Conservation (phyloP, 1,139 yeast genomes). For the Scheffersomyces parashehatae region DNA sequence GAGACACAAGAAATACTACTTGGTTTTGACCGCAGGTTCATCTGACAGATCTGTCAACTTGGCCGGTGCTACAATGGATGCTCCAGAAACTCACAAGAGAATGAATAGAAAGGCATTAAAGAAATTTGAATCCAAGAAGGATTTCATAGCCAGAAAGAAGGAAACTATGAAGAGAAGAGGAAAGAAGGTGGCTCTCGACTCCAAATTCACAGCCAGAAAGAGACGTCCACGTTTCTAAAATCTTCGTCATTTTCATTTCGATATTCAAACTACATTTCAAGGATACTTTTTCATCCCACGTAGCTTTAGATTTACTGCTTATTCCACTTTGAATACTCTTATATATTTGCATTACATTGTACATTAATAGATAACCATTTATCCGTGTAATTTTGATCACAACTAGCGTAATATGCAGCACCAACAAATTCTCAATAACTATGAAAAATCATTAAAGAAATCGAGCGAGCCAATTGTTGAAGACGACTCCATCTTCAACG, state of each 20-base stretch:
- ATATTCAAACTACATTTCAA: neutral
- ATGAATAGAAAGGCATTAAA: constrained; percentile 53
- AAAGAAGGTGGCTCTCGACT: constrained; percentile 81
- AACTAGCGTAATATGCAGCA: constrained; percentile 6
- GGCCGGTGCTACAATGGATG: constrained; percentile 77
- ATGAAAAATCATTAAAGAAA: constrained; percentile 1
- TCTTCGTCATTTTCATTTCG: neutral
- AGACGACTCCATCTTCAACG: too few relatives aligned
- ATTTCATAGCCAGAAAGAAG: constrained; percentile 86
- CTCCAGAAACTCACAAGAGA: constrained; percentile 47
- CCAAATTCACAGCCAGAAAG: constrained; percentile 91
- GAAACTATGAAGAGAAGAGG: constrained; percentile 92
- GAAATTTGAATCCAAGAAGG: constrained; percentile 72
- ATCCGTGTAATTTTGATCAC: constrained; percentile 1
- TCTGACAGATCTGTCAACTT: constrained; percentile 70
- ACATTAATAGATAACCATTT: constrained; percentile 4
- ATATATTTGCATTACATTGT: constrained; percentile 3
- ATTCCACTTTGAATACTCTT: neutral
- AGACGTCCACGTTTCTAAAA: constrained; percentile 80
- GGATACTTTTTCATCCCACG: neutral
- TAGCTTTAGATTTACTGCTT: neutral
- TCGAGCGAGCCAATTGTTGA: neutral
- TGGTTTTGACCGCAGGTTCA: constrained; percentile 87
- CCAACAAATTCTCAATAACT: constrained; percentile 3
- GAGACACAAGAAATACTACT: constrained; percentile 85